phyloP scores from a whole-genome alignment of 371 early-diverging fungal species.

The Nematocida parisii region DNA sequence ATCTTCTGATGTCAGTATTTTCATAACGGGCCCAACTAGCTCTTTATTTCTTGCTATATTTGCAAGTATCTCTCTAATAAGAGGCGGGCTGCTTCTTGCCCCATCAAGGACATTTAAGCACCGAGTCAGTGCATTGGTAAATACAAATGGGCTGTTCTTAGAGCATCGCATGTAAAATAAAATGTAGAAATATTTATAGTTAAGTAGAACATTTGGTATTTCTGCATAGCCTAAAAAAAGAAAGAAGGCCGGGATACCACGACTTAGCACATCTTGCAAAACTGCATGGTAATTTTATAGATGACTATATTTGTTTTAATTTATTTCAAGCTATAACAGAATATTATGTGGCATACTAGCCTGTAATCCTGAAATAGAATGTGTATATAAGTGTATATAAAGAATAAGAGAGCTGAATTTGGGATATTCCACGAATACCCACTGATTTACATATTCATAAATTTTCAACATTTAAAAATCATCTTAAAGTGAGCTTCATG shows the following conservation, averaged over 20 bases:
- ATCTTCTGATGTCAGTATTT: constrained; percentile 3
- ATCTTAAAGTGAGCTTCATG: too few species aligned
- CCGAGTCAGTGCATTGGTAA: constrained; percentile 14
- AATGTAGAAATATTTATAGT: constrained; percentile 16
- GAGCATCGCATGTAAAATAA: constrained; percentile 20
- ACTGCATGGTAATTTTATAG: too few species aligned
- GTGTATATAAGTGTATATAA: too few species aligned
- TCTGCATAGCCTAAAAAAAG: not conserved
- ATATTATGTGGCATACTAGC: too few species aligned
- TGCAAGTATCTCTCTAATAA: constrained; percentile 30
- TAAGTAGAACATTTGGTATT: not conserved
- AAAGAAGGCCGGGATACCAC: not conserved
- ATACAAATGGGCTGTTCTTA: constrained; percentile 33
- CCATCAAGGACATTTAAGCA: constrained; percentile 15
- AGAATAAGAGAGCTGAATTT: too few species aligned
- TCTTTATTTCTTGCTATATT: not conserved
- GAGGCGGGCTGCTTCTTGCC: constrained; percentile 7
- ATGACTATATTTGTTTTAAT: too few species aligned
- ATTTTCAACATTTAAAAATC: too few species aligned
- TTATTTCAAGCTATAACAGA: too few species aligned
- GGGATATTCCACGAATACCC: too few species aligned
- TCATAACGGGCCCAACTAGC: not conserved
- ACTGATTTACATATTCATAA: too few species aligned
- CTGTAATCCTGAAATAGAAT: too few species aligned
- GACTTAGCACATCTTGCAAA: not conserved